Evolutionary conservation across 140 eudicot species (phyloP), one percentile per base, ranked within the genome.

Genomic region (Ambrosia hybrid): DNA sequence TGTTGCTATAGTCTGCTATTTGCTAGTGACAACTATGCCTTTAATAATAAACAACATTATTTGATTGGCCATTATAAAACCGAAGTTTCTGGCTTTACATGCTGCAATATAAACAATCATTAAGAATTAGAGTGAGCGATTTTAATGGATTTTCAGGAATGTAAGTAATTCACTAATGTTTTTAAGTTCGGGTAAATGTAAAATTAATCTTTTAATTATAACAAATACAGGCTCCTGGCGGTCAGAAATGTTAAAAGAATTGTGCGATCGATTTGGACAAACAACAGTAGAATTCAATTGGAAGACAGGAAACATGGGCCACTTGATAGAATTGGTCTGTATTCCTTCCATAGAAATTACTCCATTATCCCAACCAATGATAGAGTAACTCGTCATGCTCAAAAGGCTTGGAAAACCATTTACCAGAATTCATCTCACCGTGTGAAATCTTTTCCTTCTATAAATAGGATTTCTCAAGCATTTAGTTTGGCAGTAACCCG

Each of bases 391-490:
- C 82, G 78, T 57, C 80, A 71, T 74, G 91, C 94, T 66, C 96
- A 79, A 74, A 68, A 71, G 73, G 85, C 85, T 55, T 91, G 89
- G 94, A 86, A 75, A 80, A 83, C 77, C 21, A 10, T 88, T 65
- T 78, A 76, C 16, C 80, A 14, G 55, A 51, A 74, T 15, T 21
- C 77, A 49, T 56, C 53, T 41, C 73, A 73, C 52, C 73, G 65
- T 0, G 45, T 55, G 49, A 76, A 73, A 49, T 51, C 70, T 13
- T 30, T 33, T 75, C 41, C 67, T 11, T 68, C 82, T 11, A 64
- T 92, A n/a, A 79, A 61, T 49, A 79, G 76, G 74, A 55, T 83
- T 67, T 92, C 96, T 55, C 95, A 81, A 75, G 95, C 95, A 17
- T 81, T 89, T 61, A 83, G 87, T 74, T 83, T 87, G 65, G 91